These are phyloP conservation scores for Boletus calvinii DNA, from an alignment of 1,284 basidiomycete genomes.

Conservation along the genomic window DNA sequence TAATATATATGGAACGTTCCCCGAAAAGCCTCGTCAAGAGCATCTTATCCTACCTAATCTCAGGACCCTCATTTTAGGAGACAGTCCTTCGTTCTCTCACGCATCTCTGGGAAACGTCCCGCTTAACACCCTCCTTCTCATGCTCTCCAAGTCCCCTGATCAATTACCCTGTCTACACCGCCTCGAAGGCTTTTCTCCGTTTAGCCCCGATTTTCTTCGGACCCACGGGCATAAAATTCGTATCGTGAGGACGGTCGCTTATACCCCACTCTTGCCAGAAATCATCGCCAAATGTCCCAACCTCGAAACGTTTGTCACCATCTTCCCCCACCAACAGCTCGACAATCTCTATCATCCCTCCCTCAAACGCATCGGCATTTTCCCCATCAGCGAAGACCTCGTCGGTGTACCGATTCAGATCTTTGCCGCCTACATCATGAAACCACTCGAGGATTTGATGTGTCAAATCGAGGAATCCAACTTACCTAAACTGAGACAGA, in stretches of 20 bases:
- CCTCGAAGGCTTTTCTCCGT: slow-evolving; percentile 43
- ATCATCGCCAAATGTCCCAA: slow-evolving; percentile 39
- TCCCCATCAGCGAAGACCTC: slow-evolving; percentile 32
- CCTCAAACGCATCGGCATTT: slow-evolving; percentile 34
- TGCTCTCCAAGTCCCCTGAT: slow-evolving; percentile 32
- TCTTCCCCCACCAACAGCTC: slow-evolving; percentile 36
- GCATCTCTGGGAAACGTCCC: slow-evolving; percentile 35
- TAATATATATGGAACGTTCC: slow-evolving; percentile 34
- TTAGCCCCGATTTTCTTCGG: slow-evolving; percentile 38
- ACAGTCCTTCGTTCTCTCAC: slow-evolving; percentile 39
- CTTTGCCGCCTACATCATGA: slow-evolving; percentile 35
- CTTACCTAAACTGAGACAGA: slow-evolving; percentile 37
- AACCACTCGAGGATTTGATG: slow-evolving; percentile 41
- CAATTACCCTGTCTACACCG: slow-evolving; percentile 41
- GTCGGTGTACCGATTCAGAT: slow-evolving; percentile 31
- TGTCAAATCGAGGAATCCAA: slow-evolving; percentile 37
- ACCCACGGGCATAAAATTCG: slow-evolving; percentile 42
- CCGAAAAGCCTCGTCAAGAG: slow-evolving; percentile 19
- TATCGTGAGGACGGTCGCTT: slow-evolving; percentile 36
- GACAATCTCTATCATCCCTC: slow-evolving; percentile 31
- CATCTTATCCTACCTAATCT: slow-evolving; percentile 37
- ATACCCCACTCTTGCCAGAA: slow-evolving; percentile 34
- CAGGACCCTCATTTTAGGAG: slow-evolving; percentile 40
- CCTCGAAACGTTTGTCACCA: slow-evolving; percentile 38
- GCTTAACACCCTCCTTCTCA: slow-evolving; percentile 40